phyloP scores from a whole-genome alignment of 2,329 filamentous ascomycete species.

The Aspergillus melleus region DNA sequence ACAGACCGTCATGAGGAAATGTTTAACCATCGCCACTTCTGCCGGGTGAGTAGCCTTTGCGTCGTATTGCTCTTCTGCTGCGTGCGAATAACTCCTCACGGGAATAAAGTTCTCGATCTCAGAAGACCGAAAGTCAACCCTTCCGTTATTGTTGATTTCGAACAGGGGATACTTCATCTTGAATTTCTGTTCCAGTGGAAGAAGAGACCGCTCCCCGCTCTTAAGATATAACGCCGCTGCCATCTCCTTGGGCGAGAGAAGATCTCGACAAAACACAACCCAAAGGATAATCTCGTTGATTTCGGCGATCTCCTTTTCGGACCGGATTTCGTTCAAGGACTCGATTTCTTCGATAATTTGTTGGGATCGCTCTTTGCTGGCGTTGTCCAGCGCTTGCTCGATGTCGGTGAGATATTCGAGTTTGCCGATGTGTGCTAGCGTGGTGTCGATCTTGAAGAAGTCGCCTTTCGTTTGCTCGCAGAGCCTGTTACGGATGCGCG shows the following conservation, averaged over 20 bases:
- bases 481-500: slow-evolving; percentile 21
- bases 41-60: neutral
- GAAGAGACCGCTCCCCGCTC: slow-evolving; percentile 24
- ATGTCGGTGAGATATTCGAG: slow-evolving; percentile 28
- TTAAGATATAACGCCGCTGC: slow-evolving; percentile 22
- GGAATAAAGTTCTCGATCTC: slow-evolving; percentile 18
- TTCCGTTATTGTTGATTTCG: slow-evolving; percentile 21
- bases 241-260: slow-evolving; percentile 18
- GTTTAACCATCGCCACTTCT: slow-evolving; percentile 25
- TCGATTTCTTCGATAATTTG: slow-evolving; percentile 26
- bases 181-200: slow-evolving; percentile 22
- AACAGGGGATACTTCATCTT: slow-evolving; percentile 21
- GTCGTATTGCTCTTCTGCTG: too few species aligned
- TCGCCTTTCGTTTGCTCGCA: slow-evolving; percentile 23
- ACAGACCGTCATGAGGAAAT: slow-evolving; percentile 27
- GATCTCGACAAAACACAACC: slow-evolving; percentile 22
- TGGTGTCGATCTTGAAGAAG: slow-evolving; percentile 26
- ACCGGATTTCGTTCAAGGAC: slow-evolving; percentile 21
- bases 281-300: slow-evolving; percentile 31
- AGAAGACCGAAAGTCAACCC: slow-evolving; percentile 19
- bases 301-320: slow-evolving; percentile 26
- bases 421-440: slow-evolving; percentile 25
- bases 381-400: slow-evolving; percentile 23
- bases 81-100: neutral
- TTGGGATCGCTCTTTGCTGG: slow-evolving; percentile 22